phyloP scores from a whole-genome alignment of 2,329 filamentous ascomycete genomes.

The Penicillium sp. region DNA sequence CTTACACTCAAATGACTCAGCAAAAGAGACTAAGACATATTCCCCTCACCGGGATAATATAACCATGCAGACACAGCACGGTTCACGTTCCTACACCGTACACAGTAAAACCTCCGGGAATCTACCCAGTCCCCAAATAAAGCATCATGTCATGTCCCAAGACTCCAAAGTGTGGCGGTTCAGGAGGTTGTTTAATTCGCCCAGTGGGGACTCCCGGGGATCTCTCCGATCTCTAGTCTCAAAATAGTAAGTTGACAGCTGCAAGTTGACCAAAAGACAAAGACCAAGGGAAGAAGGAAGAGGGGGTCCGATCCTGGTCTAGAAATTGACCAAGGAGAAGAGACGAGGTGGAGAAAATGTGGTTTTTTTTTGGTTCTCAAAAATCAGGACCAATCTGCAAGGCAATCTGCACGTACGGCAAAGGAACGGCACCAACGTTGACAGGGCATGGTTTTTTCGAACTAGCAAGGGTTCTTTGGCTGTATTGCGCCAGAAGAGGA shows the following conservation, averaged over 20 bases:
- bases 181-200: conserved; percentile 19
- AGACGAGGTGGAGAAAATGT: neutral
- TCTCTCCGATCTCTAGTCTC: conserved; percentile 33
- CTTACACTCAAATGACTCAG: neutral
- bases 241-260: conserved; percentile 35
- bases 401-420: conserved; percentile 8
- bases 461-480: conserved; percentile 2
- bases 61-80: conserved; percentile 14
- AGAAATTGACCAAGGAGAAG: neutral
- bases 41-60: neutral
- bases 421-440: conserved; percentile 1
- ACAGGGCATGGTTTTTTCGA: conserved; percentile 13
- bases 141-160: conserved; percentile 1
- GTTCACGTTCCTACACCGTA: conserved; percentile 19
- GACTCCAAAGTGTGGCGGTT: conserved; percentile 12
- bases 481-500: conserved; percentile 17
- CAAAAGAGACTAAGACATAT: neutral
- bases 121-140: neutral
- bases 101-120: conserved; percentile 24
- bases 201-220: conserved; percentile 27
- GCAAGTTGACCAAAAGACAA: conserved; percentile 14
- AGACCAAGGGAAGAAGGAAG: conserved; percentile 5
- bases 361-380: neutral
- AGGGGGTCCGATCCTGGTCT: neutral
- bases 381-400: conserved; percentile 3